Evolutionary conservation across 768 basidiomycete genomes (phyloP), one percentile per base, ranked within the genome.

Genomic region (Suillus clintonianus): DNA sequence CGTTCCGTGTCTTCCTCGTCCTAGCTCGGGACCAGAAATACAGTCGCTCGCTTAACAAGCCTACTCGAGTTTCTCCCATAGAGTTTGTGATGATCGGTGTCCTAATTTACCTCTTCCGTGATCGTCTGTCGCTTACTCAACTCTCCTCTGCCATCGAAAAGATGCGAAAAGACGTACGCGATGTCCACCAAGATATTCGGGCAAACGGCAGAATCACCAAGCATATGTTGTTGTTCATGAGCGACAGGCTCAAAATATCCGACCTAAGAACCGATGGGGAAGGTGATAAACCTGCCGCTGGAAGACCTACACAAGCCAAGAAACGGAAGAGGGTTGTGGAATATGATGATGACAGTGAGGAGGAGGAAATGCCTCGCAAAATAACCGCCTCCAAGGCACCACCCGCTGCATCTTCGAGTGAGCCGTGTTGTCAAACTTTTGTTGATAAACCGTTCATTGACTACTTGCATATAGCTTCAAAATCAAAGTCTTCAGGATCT

Each of bases 21-120:
- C 69, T 82, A 45, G 77, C 74, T 9, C 73, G 75, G 17, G 71
- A 76, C 64, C 70, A 74, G 56, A 70, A 71, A 57, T 71, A 76
- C 37, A 72, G 71, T 37, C 66, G 61, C 36, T 74, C 78, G 6
- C 73, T 81, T 39, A 72, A 74, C 56, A 70, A 68, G 22, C 77
- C 77, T 17, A 69, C 75, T 10, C 77, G 78, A 30, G 74, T 83
- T 5, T 75, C 81, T 10, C 79, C 82, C 1, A 76, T 80, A 45
- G 82, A 82, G 62, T 82, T 83, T 66, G 78, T 85, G 61, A 80
- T 81, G 77, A 72, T 78, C 0, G 77, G 73, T 22, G 75, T 79
- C 61, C 69, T 85, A 65, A 78, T 86, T 22, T 72, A 75, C 60
- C 60, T 78, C 45, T 74, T 79, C 65, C 71, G 76, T 42, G 45